These are phyloP conservation scores for Penicillium parvum DNA, from an alignment of 495 filamentous ascomycete genomes.

Conservation along the genomic window DNA sequence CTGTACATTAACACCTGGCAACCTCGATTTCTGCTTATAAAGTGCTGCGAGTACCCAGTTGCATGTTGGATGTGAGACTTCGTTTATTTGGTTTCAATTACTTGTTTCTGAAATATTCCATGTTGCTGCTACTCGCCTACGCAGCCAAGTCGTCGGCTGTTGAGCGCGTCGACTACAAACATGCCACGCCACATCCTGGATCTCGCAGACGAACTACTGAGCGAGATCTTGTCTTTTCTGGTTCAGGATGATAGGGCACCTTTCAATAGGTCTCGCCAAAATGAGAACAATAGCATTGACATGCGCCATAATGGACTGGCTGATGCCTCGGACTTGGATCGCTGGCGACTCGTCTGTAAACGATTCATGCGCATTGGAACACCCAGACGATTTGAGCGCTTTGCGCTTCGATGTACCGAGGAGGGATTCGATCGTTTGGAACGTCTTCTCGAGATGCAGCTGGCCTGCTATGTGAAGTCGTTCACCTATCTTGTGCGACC, in stretches of 20 bases:
- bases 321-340: constrained; percentile 39
- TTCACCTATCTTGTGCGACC: constrained; percentile 70
- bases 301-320: no score
- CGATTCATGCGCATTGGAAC: constrained; percentile 59
- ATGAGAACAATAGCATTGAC: constrained; percentile 1
- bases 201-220: constrained; percentile 59
- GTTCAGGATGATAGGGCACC: no score
- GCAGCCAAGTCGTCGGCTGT: constrained; percentile 39
- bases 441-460: constrained; percentile 45
- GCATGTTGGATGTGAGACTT: no score
- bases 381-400: constrained; percentile 54
- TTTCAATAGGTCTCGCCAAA: no score
- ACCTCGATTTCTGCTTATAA: no score
- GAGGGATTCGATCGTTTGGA: constrained; percentile 55
- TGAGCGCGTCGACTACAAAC: constrained; percentile 35
- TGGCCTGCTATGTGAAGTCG: constrained; percentile 58
- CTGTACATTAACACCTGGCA: no score
- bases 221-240: constrained; percentile 47
- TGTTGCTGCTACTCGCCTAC: constrained; percentile 33
- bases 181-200: constrained; percentile 40
- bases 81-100: not conserved
- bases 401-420: constrained; percentile 56
- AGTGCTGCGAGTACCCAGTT: no score
- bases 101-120: constrained; percentile 30
- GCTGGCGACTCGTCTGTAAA: constrained; percentile 57